Conservation (phyloP, 371 early-diverging fungal species). For the Actinomucor elegans region DNA sequence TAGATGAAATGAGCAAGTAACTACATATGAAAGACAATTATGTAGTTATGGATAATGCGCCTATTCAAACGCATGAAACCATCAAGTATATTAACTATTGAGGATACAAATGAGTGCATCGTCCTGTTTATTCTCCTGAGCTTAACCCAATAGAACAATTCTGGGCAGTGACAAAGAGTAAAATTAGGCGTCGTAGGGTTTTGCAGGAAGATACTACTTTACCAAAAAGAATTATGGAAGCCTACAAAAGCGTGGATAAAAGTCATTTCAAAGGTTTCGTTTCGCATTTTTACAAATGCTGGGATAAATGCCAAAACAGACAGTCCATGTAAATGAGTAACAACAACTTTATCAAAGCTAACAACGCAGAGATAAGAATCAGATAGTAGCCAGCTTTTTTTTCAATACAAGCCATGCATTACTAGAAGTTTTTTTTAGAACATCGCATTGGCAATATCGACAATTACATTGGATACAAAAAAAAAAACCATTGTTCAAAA, state of each 20-base stretch:
- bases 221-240: slow-evolving; percentile 10
- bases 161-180: slow-evolving; percentile 12
- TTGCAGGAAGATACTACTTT: slow-evolving; percentile 14
- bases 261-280: slow-evolving; percentile 2
- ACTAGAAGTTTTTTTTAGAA: too few species aligned
- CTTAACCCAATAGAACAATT: slow-evolving; percentile 13
- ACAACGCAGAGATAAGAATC: too few species aligned
- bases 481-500: slow-evolving; percentile 26
- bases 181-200: slow-evolving; percentile 9
- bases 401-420: too few species aligned
- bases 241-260: slow-evolving; percentile 1
- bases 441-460: too few species aligned
- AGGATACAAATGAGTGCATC: slow-evolving; percentile 7
- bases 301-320: not conserved
- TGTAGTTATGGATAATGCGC: not conserved
- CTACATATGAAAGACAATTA: too few species aligned
- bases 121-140: slow-evolving; percentile 13
- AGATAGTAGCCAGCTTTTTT: too few species aligned
- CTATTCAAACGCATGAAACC: slow-evolving; percentile 1
- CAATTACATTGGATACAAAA: too few species aligned
- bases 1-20: slow-evolving; percentile 25
- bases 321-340: not conserved
- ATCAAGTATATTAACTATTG: slow-evolving; percentile 13
- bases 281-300: not conserved
- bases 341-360: too few species aligned